Conservation (phyloP, 768 basidiomycete species). For the Amanita brunnescens region DNA sequence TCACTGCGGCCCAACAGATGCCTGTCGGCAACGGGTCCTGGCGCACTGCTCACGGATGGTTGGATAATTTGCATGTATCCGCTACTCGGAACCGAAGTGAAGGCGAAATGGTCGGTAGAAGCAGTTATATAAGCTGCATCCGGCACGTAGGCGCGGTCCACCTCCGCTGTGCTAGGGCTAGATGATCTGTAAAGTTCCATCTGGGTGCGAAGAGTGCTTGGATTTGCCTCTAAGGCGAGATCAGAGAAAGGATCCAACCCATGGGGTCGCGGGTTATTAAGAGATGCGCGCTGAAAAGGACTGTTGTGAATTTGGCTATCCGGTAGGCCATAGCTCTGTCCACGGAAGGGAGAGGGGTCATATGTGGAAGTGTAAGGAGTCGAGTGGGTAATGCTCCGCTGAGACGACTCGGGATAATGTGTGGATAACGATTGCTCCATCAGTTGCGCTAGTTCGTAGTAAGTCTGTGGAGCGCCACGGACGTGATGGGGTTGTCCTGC, state of each 20-base stretch:
- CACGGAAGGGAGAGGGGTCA: background rate
- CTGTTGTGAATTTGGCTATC: background rate
- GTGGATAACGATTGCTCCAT: background rate
- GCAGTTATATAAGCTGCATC: background rate
- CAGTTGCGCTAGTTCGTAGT: background rate
- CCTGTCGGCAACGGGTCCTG: background rate
- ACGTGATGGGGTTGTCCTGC: background rate
- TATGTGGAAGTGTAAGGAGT: background rate
- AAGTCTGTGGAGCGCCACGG: background rate
- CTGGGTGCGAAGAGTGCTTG: background rate
- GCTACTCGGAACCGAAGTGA: background rate
- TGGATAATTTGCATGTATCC: background rate
- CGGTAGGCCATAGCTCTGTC: background rate
- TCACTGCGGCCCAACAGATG: background rate
- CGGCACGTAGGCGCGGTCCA: background rate
- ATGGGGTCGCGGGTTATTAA: background rate
- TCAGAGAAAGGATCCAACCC: background rate
- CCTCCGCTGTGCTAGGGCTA: background rate
- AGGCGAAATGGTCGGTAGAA: background rate
- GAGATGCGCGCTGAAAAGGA: background rate
- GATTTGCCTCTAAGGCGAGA: background rate
- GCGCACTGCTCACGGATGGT: background rate
- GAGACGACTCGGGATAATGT: constrained; percentile 1
- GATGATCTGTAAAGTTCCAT: background rate
- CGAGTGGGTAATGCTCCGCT: background rate